Base-by-base conservation (phyloP, 176 grass and related monocot genomes). In the Otatea glauca region DNA sequence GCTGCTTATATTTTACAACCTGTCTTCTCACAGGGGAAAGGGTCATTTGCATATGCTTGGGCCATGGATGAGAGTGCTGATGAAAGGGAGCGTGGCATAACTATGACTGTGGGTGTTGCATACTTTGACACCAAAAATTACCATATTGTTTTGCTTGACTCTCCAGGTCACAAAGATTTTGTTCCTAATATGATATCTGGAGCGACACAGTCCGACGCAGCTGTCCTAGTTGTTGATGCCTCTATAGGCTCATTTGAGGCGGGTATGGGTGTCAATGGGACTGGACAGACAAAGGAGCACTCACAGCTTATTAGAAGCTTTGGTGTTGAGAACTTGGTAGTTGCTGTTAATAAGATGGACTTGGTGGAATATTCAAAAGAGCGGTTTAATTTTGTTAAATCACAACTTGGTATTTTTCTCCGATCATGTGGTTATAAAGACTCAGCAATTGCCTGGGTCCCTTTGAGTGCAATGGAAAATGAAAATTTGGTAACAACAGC, bases 281-380 rank as follows among this genome's bases (percentile, higher is more conserved):
- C 67, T 68, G 95, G 95, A 42, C 95, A 98, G 77, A 95, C 95
- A 56, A 98, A 95, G 75, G 92, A 98, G 58, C 95, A 98, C 21
- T 81, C 92, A 85, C 92, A 95, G 71, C 89, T 93, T 77, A 87
- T 93, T 85, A 84, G 95, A 87, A 93, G 91, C 83, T 95, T 98
- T 83, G 92, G 95, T 70, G 79, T 98, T 68, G 95, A 98, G 14
- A 84, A 92, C 58, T 88, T 98, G 84, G 92, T 98, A 64, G 65
- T 98, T 60, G 91, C 92, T 72, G 81, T 98, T 73, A 98, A 98
- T 82, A 98, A 98, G 79, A 92, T 98, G 91, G 95, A 98, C 86
- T 54, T 48, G 5, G 91, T 95, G 48, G 82, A 86, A 73, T 95
- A 86, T 82, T 94, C 87, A 3, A 84, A 87, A n/a, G 82, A 95